A percentile compares a stretch with the other conserved stretches of the same genome.
Conservation (phyloP, 495 filamentous ascomycete genomes). For the Daldinia concentrica region DNA sequence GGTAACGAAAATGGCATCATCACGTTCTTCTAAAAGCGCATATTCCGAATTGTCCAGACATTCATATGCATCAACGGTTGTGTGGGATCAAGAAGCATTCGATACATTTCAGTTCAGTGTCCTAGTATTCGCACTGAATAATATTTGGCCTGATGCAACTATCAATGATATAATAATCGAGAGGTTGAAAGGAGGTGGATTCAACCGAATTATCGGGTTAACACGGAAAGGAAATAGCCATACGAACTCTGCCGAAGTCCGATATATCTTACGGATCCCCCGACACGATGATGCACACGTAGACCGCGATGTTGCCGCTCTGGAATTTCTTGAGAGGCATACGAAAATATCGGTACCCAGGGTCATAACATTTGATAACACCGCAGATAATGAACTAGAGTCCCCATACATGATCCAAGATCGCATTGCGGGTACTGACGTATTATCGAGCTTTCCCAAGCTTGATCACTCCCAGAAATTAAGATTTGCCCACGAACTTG, state of each 20-base stretch:
- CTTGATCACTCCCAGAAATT: neutral
- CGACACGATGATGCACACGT: neutral
- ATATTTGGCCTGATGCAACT: neutral
- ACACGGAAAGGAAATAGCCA: neutral
- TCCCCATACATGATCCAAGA: conserved; percentile 22
- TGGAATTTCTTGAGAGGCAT: conserved; percentile 51
- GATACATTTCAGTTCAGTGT: neutral
- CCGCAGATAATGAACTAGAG: conserved; percentile 49
- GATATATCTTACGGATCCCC: conserved; percentile 18
- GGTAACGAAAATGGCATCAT: neutral
- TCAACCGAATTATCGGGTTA: conserved; percentile 13
- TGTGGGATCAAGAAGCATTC: neutral
- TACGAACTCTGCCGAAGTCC: neutral
- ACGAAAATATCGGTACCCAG: conserved; percentile 58
- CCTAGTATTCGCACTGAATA: neutral
- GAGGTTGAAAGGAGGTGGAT: neutral
- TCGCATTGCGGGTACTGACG: neutral
- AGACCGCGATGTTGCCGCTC: conserved; percentile 57
- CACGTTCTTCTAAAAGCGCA: neutral
- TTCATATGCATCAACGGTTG: neutral
- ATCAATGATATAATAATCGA: neutral
- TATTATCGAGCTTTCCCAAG: neutral
- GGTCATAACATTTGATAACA: conserved; percentile 54
- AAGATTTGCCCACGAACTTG: conserved; percentile 8
- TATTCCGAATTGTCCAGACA: neutral